These are phyloP conservation scores for Capsaspora owczarzaki DNA, from an alignment of 78 protist species.

Conservation along the genomic window DNA sequence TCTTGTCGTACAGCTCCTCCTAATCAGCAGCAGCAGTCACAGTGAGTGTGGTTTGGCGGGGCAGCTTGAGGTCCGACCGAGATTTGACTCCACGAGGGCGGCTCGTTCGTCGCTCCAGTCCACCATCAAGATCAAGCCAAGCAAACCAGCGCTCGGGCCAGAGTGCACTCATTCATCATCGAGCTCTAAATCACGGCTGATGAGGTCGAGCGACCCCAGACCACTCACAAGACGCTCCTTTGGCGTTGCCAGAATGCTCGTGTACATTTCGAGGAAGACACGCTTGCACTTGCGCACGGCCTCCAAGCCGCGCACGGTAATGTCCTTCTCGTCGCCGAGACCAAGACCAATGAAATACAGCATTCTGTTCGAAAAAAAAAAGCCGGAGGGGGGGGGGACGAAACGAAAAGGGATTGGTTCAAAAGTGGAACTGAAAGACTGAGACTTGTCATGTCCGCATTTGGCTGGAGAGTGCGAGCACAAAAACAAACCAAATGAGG, in stretches of 20 bases:
- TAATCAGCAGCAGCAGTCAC: not conserved
- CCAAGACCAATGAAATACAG: constrained; percentile 95
- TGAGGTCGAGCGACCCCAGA: too few species aligned
- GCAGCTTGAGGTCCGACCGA: not conserved
- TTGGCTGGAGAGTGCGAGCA: too few species aligned
- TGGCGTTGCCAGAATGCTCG: constrained; percentile 65
- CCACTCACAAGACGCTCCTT: constrained; percentile 19
- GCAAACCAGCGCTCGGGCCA: too few species aligned
- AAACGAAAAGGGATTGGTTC: not conserved
- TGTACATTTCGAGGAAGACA: constrained; percentile 94
- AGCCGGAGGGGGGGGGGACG: too few species aligned
- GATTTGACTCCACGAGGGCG: not conserved
- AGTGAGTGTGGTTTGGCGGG: not conserved
- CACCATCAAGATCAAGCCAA: not conserved
- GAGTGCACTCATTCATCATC: too few species aligned
- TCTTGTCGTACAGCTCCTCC: constrained; percentile 6
- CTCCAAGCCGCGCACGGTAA: constrained; percentile 96
- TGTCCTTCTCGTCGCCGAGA: constrained; percentile 92
- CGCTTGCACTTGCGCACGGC: constrained; percentile 37
- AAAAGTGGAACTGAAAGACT: not conserved
- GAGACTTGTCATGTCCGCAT: too few species aligned
- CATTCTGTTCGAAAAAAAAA: constrained; percentile 34
- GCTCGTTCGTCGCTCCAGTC: not conserved
- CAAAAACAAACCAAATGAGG: too few species aligned
- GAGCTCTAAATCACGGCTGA: too few species aligned